A percentile compares a stretch with the other conserved stretches of the same genome.
Evolutionary conservation across 768 basidiomycete genomes (phyloP).

Genomic region (Leccinum fibrillosum): DNA sequence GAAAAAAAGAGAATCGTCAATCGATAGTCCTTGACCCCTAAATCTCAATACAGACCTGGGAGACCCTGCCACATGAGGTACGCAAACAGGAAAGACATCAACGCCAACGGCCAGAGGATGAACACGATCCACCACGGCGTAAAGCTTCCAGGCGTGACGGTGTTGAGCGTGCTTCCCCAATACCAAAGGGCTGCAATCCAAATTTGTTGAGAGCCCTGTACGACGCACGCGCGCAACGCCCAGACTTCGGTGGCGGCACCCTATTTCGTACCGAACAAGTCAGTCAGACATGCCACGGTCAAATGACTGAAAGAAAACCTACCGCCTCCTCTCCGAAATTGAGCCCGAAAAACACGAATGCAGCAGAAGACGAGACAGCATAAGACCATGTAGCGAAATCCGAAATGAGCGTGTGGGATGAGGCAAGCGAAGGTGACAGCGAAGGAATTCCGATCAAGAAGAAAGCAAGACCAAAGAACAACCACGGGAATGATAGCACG

Average conservation of each 20-base stretch:
- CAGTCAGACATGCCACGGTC: background rate
- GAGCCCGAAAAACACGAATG: slow-evolving; percentile 90
- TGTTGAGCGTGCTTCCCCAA: slow-evolving; percentile 83
- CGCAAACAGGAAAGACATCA: slow-evolving; percentile 71
- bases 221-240: slow-evolving; percentile 87
- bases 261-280: slow-evolving; percentile 31
- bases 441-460: slow-evolving; percentile 89
- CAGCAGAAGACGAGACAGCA: slow-evolving; percentile 88
- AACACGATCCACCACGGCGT: slow-evolving; percentile 85
- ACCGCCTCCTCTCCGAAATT: slow-evolving; percentile 98
- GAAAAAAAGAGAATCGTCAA: slow-evolving; percentile 13
- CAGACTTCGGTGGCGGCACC: slow-evolving; percentile 95
- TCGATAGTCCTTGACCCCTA: background rate
- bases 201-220: slow-evolving; percentile 93
- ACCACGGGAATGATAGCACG: slow-evolving; percentile 82
- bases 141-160: slow-evolving; percentile 44
- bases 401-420: slow-evolving; percentile 63
- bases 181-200: slow-evolving; percentile 97
- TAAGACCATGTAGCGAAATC: slow-evolving; percentile 88
- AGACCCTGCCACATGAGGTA: slow-evolving; percentile 85
- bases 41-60: slow-evolving; percentile 53
- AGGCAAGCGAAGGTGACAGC: slow-evolving; percentile 52
- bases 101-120: slow-evolving; percentile 78
- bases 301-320: slow-evolving; percentile 11
- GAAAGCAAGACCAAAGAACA: slow-evolving; percentile 90